Percentiles rank a stretch among this genome's conserved stretches.
Evolutionary conservation across 345 rosid genomes (phyloP).

Genomic region (Brassica napus): DNA sequence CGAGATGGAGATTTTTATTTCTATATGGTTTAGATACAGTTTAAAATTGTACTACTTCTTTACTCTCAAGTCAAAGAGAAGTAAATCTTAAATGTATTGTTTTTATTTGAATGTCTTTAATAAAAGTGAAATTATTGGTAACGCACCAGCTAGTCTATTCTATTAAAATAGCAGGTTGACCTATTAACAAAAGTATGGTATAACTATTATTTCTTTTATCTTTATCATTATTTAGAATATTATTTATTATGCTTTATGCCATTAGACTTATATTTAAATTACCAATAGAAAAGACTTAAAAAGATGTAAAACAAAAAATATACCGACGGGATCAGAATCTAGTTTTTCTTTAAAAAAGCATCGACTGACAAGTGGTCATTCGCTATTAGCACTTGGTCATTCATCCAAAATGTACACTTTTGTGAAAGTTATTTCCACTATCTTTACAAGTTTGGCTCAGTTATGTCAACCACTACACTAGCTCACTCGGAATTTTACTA

Average conservation of each 20-base stretch:
- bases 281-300: no score
- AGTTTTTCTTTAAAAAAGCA: neutral
- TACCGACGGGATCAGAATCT: neutral
- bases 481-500: neutral
- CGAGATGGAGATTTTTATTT: slow-evolving; percentile 5
- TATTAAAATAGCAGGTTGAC: no score
- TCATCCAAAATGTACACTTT: neutral
- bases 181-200: no score
- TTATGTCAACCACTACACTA: neutral
- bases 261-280: no score
- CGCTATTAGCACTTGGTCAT: neutral
- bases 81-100: neutral
- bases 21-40: neutral
- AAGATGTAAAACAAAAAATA: no score
- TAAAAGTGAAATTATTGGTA: neutral
- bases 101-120: neutral
- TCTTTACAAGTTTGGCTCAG: neutral
- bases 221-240: no score
- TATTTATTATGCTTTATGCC: no score
- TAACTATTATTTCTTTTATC: no score
- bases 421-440: neutral
- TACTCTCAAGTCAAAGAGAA: neutral
- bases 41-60: neutral
- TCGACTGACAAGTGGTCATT: neutral
- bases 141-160: neutral